Evolutionary conservation across 176 grass and related monocot species (phyloP), one percentile per base, ranked within the genome.

Genomic region (Chrysopogon serrulatus): DNA sequence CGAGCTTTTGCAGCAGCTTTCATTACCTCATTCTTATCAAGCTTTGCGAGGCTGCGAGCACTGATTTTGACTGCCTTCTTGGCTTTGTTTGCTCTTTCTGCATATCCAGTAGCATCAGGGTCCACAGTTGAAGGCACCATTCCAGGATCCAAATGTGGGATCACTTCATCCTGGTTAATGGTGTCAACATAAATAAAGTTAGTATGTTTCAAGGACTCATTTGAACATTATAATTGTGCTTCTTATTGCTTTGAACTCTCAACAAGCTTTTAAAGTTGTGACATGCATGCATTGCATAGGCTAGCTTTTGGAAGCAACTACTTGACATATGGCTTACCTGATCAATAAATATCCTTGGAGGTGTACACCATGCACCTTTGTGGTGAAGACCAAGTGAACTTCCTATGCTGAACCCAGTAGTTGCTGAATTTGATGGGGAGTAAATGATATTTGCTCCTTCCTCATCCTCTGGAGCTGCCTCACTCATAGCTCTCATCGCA

Each of bases 401-500:
- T 88, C 90, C 91, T 78, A 91, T 68, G 67, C 95, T 98, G 49
- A 98, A 91, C 56, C 95, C 95, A 1, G 95, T 98, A 32, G 95
- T 95, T 35, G 90, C 92, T 76, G 95, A 95, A 98, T 98, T 95
- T 74, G 88, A 82, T 7, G 95, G 95, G 4, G 95, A 98, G 75
- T 95, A 98, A 83, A 93, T 86, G 68, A 89, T 89, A 70, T 91
- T 89, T 82, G 64, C 80, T 78, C 79, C 90, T 91, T 98, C 95
- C 47, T 98, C 95, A 23, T 95, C 95, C 34, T 81, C 92, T 47
- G 90, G 86, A 68, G 89, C 86, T 60, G 84, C 88, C 86, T 98
- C 95, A 27, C 92, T 98, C 92, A 98, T 90, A 87, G 95, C 87
- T 86, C 95, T 86, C 95, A 98, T 98, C 47, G 95, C 95, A 12